A percentile compares a stretch with the other conserved stretches of the same genome.
Evolutionary conservation across 1,139 yeast genomes (phyloP).

Genomic region (Geotrichum fermentans): DNA sequence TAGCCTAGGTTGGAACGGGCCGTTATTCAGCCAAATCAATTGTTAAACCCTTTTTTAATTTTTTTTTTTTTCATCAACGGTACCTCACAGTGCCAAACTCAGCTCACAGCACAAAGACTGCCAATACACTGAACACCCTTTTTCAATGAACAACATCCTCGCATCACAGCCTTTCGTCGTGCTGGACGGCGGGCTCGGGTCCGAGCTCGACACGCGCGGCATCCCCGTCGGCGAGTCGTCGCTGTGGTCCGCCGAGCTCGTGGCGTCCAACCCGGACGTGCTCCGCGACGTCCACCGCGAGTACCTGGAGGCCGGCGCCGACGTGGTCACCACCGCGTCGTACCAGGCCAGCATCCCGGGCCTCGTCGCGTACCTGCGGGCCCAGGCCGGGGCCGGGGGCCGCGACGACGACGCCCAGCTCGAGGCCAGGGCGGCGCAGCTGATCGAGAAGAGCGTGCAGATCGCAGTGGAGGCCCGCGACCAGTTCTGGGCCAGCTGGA

Average conservation of each 20-base stretch:
- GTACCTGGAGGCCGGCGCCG: constrained; percentile 53
- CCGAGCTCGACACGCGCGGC: constrained; percentile 41
- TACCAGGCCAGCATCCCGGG: constrained; percentile 47
- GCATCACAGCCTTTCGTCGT: constrained; percentile 23
- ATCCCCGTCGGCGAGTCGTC: constrained; percentile 38
- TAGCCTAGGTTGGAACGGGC: no score
- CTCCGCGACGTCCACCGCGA: constrained; percentile 49
- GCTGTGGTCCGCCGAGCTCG: constrained; percentile 60
- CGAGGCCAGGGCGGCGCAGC: constrained; percentile 14
- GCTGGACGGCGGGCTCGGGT: constrained; percentile 47
- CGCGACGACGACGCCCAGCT: no score
- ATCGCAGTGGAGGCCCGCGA: constrained; percentile 34
- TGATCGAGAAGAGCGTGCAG: constrained; percentile 34
- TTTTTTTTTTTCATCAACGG: no score
- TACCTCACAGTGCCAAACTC: no score
- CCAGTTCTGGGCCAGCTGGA: constrained; percentile 4
- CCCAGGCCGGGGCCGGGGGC: background rate
- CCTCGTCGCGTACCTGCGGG: constrained; percentile 1
- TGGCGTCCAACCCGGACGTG: constrained; percentile 45
- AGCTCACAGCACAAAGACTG: no score
- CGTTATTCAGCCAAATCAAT: no score
- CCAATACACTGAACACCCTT: no score
- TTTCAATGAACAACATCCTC: constrained; percentile 37
- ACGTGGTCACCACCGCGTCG: constrained; percentile 53
- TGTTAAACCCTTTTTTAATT: no score